phyloP scores from a whole-genome alignment of 2,329 filamentous ascomycete genomes.

The Pseudomassariella vexata region DNA sequence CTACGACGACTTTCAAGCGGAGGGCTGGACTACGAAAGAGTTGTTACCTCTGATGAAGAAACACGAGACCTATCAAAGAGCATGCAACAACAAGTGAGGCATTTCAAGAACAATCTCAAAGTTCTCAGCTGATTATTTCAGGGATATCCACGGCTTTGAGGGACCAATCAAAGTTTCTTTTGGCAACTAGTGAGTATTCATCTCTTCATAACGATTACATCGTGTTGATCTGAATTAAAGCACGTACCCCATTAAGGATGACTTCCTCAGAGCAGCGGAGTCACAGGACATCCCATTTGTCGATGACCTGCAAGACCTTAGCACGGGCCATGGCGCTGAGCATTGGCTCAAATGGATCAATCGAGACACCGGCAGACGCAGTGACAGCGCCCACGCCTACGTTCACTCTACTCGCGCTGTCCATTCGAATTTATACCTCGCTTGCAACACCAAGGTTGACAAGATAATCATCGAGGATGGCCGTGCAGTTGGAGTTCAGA shows the following conservation, averaged over 20 bases:
- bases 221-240: slow-evolving; percentile 18
- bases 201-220: neutral
- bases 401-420: slow-evolving; percentile 69
- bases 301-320: slow-evolving; percentile 70
- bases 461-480: slow-evolving; percentile 71
- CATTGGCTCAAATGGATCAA: slow-evolving; percentile 89
- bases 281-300: slow-evolving; percentile 68
- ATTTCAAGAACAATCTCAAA: slow-evolving; percentile 11
- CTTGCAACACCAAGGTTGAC: slow-evolving; percentile 72
- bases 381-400: slow-evolving; percentile 72
- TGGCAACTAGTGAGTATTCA: slow-evolving; percentile 53
- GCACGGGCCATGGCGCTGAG: slow-evolving; percentile 65
- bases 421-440: slow-evolving; percentile 65
- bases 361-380: slow-evolving; percentile 63
- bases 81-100: slow-evolving; percentile 50
- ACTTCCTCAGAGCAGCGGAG: slow-evolving; percentile 68
- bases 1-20: slow-evolving; percentile 73
- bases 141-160: slow-evolving; percentile 68
- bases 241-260: slow-evolving; percentile 76
- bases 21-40: slow-evolving; percentile 74
- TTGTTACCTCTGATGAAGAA: slow-evolving; percentile 73
- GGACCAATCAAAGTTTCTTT: slow-evolving; percentile 81
- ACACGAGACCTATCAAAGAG: slow-evolving; percentile 70
- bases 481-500: slow-evolving; percentile 64
- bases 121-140: slow-evolving; percentile 23